Base-by-base conservation (phyloP, 306 rosid genomes). In the Abrus pulchellus region DNA sequence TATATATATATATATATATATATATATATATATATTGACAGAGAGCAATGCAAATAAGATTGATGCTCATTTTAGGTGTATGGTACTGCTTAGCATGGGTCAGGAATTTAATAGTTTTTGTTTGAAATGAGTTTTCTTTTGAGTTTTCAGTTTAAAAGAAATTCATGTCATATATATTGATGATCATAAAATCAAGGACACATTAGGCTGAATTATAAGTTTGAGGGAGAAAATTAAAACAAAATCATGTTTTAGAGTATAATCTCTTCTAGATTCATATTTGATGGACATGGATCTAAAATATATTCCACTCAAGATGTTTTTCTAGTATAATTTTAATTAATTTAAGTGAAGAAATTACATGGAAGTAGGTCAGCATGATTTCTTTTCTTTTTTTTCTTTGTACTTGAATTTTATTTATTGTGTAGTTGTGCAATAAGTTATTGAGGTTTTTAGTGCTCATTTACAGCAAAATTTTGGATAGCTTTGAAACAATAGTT, bases 361-460 rank as follows among this genome's bases (percentile, higher is more conserved):
- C 77, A 38, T 54, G 40, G 66, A 20, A 72, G 44, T 29, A 11
- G 32, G 48, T 20, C 54, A 33, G 75, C 61, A 13, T 50, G 61
- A 3, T 67, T 7, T 50, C 2, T 12, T 9, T 47, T 68, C 2
- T 40, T 12, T 29, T 45, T 9, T 36, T 63, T 63, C 13, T 36
- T 36, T 12, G 28, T 43, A 38, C 70, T 64, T 61, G 41, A 61
- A 34, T 61, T 40, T 40, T 65, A 8, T 41, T 40, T 14, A n/a
- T 40, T 43, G 33, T 2, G 65, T 66, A 3, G 2, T 63, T 29
- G 41, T 47, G 1, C 11, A 48, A 12, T 12, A 57, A 10, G 9
- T 52, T 71, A 56, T 9, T 28, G 6, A 38, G 52, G 27, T n/a
- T 38, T 72, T 1, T 72, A 68, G 36, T 66, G 36, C 73, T 68